phyloP scores from a whole-genome alignment of 2,329 filamentous ascomycete genomes.

The Lecanicillium sp. region DNA sequence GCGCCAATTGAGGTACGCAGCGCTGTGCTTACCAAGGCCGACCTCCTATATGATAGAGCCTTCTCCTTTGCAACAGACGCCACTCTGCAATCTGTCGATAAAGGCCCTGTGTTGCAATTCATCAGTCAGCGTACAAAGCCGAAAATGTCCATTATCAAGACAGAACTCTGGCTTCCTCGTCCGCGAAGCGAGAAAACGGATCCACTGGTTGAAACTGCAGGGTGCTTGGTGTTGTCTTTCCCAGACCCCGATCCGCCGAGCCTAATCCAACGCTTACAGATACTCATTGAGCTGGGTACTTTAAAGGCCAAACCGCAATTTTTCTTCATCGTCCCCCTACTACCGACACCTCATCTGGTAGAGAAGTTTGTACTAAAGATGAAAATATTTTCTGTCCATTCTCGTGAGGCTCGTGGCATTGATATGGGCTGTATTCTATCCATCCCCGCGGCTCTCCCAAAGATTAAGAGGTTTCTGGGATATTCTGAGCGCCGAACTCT shows the following conservation, averaged over 20 bases:
- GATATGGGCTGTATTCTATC: slow-evolving; percentile 10
- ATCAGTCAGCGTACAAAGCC: slow-evolving; percentile 19
- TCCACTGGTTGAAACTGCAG: slow-evolving; percentile 8
- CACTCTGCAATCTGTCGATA: slow-evolving; percentile 13
- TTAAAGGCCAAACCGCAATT: slow-evolving; percentile 2
- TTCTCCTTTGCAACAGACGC: slow-evolving; percentile 21
- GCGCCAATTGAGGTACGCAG: slow-evolving; percentile 16
- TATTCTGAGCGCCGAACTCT: slow-evolving; percentile 7
- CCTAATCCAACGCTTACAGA: background rate
- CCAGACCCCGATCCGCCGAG: slow-evolving; percentile 2
- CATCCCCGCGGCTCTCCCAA: slow-evolving; percentile 9
- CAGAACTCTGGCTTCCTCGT: slow-evolving; percentile 12
- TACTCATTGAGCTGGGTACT: background rate
- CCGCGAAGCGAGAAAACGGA: background rate
- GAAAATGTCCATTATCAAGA: slow-evolving; percentile 10
- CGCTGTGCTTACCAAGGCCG: slow-evolving; percentile 16
- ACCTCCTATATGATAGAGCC: slow-evolving; percentile 17
- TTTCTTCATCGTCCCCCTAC: slow-evolving; percentile 2
- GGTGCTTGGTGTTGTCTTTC: slow-evolving; percentile 6
- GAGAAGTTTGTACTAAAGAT: slow-evolving; percentile 1
- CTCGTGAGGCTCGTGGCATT: slow-evolving; percentile 9
- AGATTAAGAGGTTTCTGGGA: slow-evolving; percentile 11
- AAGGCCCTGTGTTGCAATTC: slow-evolving; percentile 14
- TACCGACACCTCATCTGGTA: slow-evolving; percentile 1
- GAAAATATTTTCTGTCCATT: slow-evolving; percentile 11